Conservation (phyloP, 805 yeast genomes). For the Kluyveromyces aestuarii region DNA sequence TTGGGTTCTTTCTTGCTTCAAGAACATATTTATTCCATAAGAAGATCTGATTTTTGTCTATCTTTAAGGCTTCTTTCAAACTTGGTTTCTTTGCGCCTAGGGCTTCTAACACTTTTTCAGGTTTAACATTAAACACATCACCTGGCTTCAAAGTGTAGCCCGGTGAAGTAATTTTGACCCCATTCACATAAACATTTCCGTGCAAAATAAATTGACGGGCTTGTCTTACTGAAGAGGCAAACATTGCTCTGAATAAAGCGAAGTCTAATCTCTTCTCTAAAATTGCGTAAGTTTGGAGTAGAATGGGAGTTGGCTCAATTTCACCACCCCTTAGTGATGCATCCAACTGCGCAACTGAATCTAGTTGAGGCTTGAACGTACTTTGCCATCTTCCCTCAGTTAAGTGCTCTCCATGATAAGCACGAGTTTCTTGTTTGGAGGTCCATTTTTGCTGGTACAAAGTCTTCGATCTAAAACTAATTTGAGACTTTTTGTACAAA, state of each 20-base stretch:
- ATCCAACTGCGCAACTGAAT: conserved; percentile 84
- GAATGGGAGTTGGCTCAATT: conserved; percentile 63
- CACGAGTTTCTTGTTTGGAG: conserved; percentile 85
- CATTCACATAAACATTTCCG: conserved; percentile 82
- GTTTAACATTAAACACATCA: conserved; percentile 77
- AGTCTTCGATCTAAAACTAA: conserved; percentile 50
- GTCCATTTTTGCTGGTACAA: conserved; percentile 87
- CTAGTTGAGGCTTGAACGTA: conserved; percentile 56
- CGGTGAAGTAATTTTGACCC: conserved; percentile 68
- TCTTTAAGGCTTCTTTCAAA: conserved; percentile 51
- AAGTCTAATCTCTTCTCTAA: conserved; percentile 84
- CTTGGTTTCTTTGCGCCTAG: conserved; percentile 81
- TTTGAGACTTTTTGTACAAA: conserved; percentile 60
- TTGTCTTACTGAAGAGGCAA: conserved; percentile 88
- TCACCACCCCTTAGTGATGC: conserved; percentile 57
- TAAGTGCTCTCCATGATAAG: conserved; percentile 90
- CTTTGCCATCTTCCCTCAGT: conserved; percentile 78
- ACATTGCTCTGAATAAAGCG: conserved; percentile 85
- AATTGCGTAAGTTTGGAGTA: conserved; percentile 80
- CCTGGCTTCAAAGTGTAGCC: conserved; percentile 73
- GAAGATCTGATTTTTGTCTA: conserved; percentile 62
- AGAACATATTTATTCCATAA: conserved; percentile 70
- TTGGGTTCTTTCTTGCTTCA: conserved; percentile 41
- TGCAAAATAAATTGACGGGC: conserved; percentile 80
- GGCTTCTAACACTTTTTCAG: conserved; percentile 77